These are phyloP conservation scores for Akanthomyces uredinophilus DNA, from an alignment of 2,329 filamentous ascomycete genomes.

Conservation along the genomic window DNA sequence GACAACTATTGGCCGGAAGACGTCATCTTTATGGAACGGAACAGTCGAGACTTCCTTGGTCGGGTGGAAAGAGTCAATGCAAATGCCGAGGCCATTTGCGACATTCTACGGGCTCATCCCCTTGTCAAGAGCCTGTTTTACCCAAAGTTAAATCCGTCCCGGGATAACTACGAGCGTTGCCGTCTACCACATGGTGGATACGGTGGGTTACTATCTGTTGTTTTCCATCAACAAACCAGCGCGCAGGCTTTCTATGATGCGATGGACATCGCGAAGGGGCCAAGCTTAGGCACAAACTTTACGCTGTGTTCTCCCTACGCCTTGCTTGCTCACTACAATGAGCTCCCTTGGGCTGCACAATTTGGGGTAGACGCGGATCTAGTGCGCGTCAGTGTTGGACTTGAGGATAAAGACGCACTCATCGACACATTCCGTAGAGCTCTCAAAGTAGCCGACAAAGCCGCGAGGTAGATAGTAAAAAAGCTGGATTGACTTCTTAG, in stretches of 20 bases:
- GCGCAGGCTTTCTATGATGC: conserved; percentile 80
- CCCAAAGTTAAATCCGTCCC: conserved; percentile 70
- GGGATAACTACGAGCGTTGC: conserved; percentile 71
- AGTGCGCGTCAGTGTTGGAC: conserved; percentile 80
- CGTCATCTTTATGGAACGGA: conserved; percentile 89
- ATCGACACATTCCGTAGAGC: conserved; percentile 60
- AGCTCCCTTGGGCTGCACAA: conserved; percentile 82
- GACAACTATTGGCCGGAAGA: conserved; percentile 95
- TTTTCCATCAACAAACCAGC: conserved; percentile 64
- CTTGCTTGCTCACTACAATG: conserved; percentile 82
- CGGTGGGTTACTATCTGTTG: conserved; percentile 81
- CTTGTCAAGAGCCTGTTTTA: conserved; percentile 78
- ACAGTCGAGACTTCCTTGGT: conserved; percentile 84
- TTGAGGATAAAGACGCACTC: conserved; percentile 72
- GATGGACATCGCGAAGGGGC: conserved; percentile 85
- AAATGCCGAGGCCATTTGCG: conserved; percentile 79
- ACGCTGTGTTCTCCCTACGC: conserved; percentile 89
- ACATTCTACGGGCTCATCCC: conserved; percentile 56
- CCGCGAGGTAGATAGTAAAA: not conserved
- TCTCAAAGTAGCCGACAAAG: conserved; percentile 51
- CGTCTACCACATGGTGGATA: conserved; percentile 73
- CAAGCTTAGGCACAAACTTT: conserved; percentile 94
- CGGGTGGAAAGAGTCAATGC: conserved; percentile 79
- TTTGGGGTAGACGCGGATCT: conserved; percentile 78
- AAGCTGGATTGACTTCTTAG: not conserved